Evolutionary conservation across 306 rosid genomes (phyloP).

Genomic region (Parietaria judaica): DNA sequence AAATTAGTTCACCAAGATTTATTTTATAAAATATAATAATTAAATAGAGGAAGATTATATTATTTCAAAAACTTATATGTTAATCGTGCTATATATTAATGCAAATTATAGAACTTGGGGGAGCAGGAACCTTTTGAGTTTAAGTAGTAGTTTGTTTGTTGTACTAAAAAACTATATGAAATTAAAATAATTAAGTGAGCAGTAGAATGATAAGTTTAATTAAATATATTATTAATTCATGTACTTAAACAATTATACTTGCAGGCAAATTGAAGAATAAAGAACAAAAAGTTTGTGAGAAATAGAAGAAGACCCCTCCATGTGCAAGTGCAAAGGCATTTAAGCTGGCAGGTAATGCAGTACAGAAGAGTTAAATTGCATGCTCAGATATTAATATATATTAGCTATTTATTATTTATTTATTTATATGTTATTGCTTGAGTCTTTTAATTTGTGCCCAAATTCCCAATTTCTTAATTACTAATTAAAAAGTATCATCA

Average conservation of each 20-base stretch:
- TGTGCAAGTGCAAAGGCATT: constrained; percentile 66
- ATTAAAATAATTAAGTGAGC: constrained; percentile 6
- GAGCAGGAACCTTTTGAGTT: constrained; percentile 18
- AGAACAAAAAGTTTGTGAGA: constrained; percentile 26
- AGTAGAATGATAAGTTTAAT: constrained; percentile 35
- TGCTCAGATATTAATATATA: constrained; percentile 9
- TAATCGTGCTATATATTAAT: no score
- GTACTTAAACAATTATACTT: no score
- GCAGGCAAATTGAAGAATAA: constrained; percentile 17
- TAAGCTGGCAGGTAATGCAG: constrained; percentile 34
- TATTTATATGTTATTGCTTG: constrained; percentile 9
- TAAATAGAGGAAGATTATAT: no score
- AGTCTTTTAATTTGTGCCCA: constrained; percentile 17
- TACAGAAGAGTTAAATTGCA: constrained; percentile 6
- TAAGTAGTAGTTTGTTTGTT: constrained; percentile 9
- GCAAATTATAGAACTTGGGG: no score
- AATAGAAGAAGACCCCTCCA: constrained; percentile 55
- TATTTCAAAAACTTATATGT: no score
- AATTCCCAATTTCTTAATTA: constrained; percentile 17
- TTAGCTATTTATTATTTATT: constrained; percentile 16
- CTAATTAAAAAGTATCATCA: background rate
- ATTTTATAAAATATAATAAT: background rate
- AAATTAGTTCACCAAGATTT: constrained; percentile 8
- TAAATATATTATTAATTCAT: constrained; percentile 14
- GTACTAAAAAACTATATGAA: constrained; percentile 14